These are phyloP conservation scores for Pinus tabuliformis DNA, from an alignment of 75 land plant species.

Conservation along the genomic window DNA sequence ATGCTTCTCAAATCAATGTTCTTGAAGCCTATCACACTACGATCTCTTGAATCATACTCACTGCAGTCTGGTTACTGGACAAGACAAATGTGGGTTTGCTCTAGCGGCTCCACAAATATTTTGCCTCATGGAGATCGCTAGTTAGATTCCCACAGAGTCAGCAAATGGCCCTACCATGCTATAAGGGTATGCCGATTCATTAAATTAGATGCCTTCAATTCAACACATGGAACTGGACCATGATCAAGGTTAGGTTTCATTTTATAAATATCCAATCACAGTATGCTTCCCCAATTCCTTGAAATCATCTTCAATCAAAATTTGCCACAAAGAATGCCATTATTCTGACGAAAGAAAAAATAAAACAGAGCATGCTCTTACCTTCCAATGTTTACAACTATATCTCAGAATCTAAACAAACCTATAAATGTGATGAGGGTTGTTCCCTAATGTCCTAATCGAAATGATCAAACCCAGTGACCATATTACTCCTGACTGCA, in stretches of 20 bases:
- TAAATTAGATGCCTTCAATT: neutral
- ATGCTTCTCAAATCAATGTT: neutral
- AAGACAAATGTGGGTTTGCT: neutral
- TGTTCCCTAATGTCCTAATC: neutral
- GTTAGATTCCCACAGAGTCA: neutral
- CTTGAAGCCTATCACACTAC: neutral
- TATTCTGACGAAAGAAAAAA: too few species aligned
- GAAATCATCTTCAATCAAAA: too few species aligned
- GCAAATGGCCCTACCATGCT: neutral
- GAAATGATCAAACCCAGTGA: too few species aligned
- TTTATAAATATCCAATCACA: neutral
- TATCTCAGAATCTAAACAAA: too few species aligned
- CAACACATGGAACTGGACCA: neutral
- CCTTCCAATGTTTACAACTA: too few species aligned
- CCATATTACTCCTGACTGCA: constrained; percentile 30
- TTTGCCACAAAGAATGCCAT: too few species aligned
- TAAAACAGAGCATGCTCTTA: too few species aligned
- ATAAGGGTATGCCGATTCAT: neutral
- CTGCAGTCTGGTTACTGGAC: neutral
- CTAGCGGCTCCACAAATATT: neutral
- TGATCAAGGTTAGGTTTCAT: neutral
- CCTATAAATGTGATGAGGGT: neutral
- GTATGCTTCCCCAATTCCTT: too few species aligned
- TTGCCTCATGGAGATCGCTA: neutral
- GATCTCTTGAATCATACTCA: neutral